A percentile compares a stretch with the other conserved stretches of the same genome.
Conservation (phyloP, 768 basidiomycete species). For the Lactarius hatsudake region DNA sequence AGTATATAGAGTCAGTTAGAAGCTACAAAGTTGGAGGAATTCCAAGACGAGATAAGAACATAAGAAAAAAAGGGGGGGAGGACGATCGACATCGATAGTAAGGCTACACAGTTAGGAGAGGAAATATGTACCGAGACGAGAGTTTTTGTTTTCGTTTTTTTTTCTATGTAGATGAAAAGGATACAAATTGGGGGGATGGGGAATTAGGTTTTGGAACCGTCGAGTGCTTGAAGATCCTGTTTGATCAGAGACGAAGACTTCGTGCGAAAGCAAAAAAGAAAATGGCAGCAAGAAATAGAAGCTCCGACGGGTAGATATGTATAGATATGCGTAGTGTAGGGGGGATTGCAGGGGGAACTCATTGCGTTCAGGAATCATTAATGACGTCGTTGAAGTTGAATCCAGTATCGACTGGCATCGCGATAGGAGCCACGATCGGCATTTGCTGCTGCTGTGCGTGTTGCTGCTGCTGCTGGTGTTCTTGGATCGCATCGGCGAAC, state of each 20-base stretch:
- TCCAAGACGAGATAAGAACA: background rate
- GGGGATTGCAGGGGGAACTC: background rate
- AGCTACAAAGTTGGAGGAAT: background rate
- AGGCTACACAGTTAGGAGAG: background rate
- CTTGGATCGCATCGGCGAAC: conserved; percentile 17
- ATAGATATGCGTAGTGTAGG: background rate
- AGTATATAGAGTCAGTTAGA: background rate
- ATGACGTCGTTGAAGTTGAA: conserved; percentile 28
- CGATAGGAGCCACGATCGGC: conserved; percentile 15
- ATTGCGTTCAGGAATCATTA: conserved; percentile 24
- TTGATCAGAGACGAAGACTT: conserved; percentile 5
- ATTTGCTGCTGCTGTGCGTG: conserved; percentile 6
- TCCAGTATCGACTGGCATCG: conserved; percentile 10
- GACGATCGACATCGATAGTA: background rate
- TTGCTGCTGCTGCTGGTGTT: conserved; percentile 3
- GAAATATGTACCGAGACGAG: background rate
- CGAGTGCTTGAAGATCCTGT: background rate
- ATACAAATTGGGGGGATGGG: background rate
- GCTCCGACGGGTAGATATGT: conserved; percentile 17
- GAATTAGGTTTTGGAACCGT: background rate
- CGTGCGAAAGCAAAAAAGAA: background rate
- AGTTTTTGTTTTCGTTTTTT: background rate
- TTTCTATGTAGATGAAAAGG: background rate
- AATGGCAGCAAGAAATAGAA: conserved; percentile 1
- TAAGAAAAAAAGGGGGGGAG: background rate